Conservation (phyloP, 176 grass and related monocot species). For the Bonia amplexicaulis region DNA sequence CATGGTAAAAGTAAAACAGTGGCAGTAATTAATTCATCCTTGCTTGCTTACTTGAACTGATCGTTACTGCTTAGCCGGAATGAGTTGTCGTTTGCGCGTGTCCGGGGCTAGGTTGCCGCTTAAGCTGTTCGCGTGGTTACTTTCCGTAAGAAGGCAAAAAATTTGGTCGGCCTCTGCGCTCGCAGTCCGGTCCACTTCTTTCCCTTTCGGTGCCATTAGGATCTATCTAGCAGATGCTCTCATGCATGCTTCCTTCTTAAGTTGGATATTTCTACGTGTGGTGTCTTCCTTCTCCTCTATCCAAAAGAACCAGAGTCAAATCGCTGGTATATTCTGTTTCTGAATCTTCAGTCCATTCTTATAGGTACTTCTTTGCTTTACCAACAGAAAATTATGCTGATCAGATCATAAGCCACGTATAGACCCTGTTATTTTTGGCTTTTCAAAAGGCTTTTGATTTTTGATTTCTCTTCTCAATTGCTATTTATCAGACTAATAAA, state of each 20-base stretch:
- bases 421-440: too few species aligned
- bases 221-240: conserved; percentile 34
- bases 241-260: background rate
- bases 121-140: background rate
- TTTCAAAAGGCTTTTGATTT: too few species aligned
- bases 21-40: background rate
- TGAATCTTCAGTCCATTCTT: background rate
- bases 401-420: background rate
- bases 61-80: background rate
- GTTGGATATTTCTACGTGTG: background rate
- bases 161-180: conserved; percentile 17
- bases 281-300: background rate
- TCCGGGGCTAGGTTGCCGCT: too few species aligned
- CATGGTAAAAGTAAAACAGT: background rate
- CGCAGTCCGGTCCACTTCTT: conserved; percentile 42
- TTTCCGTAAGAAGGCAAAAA: conserved; percentile 24
- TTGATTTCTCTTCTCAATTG: too few species aligned
- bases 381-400: background rate
- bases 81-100: conserved; percentile 39
- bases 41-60: background rate
- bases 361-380: background rate
- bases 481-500: too few species aligned
- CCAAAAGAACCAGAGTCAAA: background rate
- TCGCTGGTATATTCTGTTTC: background rate
- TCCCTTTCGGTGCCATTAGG: conserved; percentile 47